Base-by-base conservation (phyloP, 768 basidiomycete genomes). In the Omphalotus guepiniiformis region DNA sequence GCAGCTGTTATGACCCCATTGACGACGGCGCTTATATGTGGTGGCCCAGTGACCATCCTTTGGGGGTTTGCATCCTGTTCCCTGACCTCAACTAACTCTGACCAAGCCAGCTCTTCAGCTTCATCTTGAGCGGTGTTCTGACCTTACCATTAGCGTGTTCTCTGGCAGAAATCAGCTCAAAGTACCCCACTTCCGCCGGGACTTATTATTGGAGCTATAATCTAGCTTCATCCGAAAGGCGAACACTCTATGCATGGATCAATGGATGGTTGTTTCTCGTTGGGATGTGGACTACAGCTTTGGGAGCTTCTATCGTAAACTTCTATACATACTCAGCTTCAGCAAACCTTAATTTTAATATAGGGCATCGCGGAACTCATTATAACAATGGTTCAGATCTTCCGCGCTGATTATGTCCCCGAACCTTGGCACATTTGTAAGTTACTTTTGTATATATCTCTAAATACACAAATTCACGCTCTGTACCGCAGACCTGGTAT, bases 251-350 rank as follows among this genome's bases (percentile, higher is more conserved):
- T 3, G 79, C 79, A 12, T 85, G 83, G 77, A 77, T 85, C 40
- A 80, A 80, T 48, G 83, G 83, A 6, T 85, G 83, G 83, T 62
- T 85, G n/a, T 80, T 78, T 1, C 66, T 83, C 54, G 80, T 82
- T 23, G 83, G 83, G 22, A 78, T 83, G 11, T 85, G 83, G 82
- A 85, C 79, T 0, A 72, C 79, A 48, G 75, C 78, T n/a, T 56
- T 84, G 30, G 82, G 81, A 8, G 82, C 82, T 6, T 79, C 75
- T 3, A 85, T 85, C 55, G 80, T 79, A 62, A 48, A 16, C 27
- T 27, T 0, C 23, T 28, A 26, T n/a, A 29, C 32, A 21, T 12
- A 27, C 4, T 15, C 15, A 13, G 8, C 8, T 30, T 19, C 8
- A 23, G 22, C 3, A 28, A 45, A 28, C 12, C 4, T 18, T 6